phyloP scores from a whole-genome alignment of 805 yeast species.

The Candida palmyrensis region DNA sequence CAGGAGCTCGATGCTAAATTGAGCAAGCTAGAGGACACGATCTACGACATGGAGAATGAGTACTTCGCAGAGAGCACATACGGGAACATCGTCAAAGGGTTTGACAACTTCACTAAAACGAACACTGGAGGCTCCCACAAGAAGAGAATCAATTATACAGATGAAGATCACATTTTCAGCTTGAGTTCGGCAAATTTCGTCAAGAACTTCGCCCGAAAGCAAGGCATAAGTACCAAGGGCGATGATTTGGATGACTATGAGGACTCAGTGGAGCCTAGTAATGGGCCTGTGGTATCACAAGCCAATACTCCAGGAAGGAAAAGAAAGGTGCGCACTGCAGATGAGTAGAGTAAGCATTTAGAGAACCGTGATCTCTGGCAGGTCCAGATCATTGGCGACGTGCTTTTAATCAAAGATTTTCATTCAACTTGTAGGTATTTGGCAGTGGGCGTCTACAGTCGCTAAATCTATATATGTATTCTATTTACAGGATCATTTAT shows the following conservation, averaged over 20 bases:
- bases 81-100: constrained; percentile 89
- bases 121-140: constrained; percentile 29
- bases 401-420: neutral
- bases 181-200: constrained; percentile 68
- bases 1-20: constrained; percentile 61
- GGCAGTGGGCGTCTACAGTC: neutral
- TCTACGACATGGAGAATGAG: constrained; percentile 71
- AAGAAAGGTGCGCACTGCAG: constrained; percentile 1
- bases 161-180: constrained; percentile 78
- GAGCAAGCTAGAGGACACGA: constrained; percentile 64
- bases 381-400: neutral
- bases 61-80: constrained; percentile 68
- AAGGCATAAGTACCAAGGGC: constrained; percentile 24
- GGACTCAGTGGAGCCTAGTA: constrained; percentile 26
- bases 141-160: constrained; percentile 52
- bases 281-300: constrained; percentile 2
- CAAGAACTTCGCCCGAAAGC: constrained; percentile 47
- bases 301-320: constrained; percentile 1
- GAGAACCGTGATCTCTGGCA: neutral
- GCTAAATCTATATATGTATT: neutral
- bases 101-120: constrained; percentile 68
- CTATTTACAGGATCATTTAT: neutral
- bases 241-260: constrained; percentile 36
- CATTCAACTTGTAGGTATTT: neutral
- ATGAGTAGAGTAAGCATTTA: constrained; percentile 4